These are phyloP conservation scores for Oleoguttula mirabilis DNA, from an alignment of 495 filamentous ascomycete genomes.

Conservation along the genomic window DNA sequence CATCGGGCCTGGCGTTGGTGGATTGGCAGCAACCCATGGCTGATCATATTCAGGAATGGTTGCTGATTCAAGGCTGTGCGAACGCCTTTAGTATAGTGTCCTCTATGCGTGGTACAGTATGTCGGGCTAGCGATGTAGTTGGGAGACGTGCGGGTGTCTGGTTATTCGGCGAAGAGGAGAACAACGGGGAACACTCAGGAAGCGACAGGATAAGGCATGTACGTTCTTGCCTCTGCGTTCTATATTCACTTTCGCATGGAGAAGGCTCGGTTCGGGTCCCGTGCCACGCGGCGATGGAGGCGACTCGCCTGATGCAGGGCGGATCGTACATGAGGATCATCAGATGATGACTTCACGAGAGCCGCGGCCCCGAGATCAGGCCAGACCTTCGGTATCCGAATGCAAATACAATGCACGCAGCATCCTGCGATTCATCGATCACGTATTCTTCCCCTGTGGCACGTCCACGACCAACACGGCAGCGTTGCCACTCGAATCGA, in stretches of 20 bases:
- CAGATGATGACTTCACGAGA: too few species aligned
- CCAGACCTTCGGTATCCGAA: background rate
- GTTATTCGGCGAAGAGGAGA: background rate
- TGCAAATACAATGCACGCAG: background rate
- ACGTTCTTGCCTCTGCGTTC: too few species aligned
- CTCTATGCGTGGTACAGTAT: background rate
- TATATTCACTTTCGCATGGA: too few species aligned
- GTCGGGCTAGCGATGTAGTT: background rate
- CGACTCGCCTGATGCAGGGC: too few species aligned
- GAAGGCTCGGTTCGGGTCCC: too few species aligned
- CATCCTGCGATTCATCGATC: background rate
- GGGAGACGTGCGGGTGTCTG: background rate
- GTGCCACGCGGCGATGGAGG: too few species aligned
- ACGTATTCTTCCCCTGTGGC: background rate
- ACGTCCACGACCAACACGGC: background rate
- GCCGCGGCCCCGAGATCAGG: background rate
- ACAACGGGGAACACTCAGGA: background rate
- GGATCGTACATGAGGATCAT: too few species aligned
- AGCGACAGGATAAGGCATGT: too few species aligned
- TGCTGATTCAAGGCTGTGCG: background rate
- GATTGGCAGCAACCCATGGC: constrained; percentile 16
- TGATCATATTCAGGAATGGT: constrained; percentile 2
- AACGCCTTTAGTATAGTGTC: too few species aligned
- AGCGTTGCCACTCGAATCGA: background rate
- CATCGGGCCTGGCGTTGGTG: too few species aligned